These are phyloP conservation scores for Umbelopsis sp. DNA, from an alignment of 371 early-diverging fungal genomes.

Conservation along the genomic window DNA sequence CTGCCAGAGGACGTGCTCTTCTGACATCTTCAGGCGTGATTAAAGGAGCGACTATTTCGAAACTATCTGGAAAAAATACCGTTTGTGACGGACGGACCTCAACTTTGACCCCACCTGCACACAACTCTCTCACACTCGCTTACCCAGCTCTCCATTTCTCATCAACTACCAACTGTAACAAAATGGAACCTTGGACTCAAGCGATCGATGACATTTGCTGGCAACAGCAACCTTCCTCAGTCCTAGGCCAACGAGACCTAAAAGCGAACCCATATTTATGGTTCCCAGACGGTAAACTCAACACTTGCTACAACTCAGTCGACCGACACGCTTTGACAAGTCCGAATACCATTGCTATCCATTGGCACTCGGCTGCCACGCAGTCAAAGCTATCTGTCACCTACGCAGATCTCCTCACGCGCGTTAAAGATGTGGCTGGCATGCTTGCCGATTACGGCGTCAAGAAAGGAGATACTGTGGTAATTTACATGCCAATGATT, in stretches of 20 bases:
- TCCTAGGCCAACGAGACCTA: slow-evolving; percentile 25
- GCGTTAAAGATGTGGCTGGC: slow-evolving; percentile 78
- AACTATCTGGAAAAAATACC: too few relatives aligned
- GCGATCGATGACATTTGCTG: slow-evolving; percentile 45
- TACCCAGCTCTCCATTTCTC: background rate
- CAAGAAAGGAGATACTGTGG: slow-evolving; percentile 79
- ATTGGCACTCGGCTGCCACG: slow-evolving; percentile 79
- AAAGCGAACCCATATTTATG: slow-evolving; percentile 53
- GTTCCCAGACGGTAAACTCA: slow-evolving; percentile 78
- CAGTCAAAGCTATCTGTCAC: slow-evolving; percentile 60
- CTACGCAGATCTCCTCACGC: slow-evolving; percentile 70
- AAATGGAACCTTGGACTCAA: slow-evolving; percentile 33
- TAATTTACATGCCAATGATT: slow-evolving; percentile 91
- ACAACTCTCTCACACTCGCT: background rate
- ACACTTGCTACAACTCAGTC: slow-evolving; percentile 92
- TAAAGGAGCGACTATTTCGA: background rate
- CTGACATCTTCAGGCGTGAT: slow-evolving; percentile 27
- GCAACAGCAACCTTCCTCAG: slow-evolving; percentile 36
- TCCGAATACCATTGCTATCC: slow-evolving; percentile 66
- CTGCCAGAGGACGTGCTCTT: slow-evolving; percentile 43
- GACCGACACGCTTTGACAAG: slow-evolving; percentile 78
- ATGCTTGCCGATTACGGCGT: slow-evolving; percentile 74
- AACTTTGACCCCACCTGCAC: background rate
- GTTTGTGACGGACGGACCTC: background rate
- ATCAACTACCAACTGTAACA: background rate